Percentiles rank a stretch among this genome's conserved stretches.
Evolutionary conservation across 306 rosid species (phyloP).

Genomic region (Urtica urens): DNA sequence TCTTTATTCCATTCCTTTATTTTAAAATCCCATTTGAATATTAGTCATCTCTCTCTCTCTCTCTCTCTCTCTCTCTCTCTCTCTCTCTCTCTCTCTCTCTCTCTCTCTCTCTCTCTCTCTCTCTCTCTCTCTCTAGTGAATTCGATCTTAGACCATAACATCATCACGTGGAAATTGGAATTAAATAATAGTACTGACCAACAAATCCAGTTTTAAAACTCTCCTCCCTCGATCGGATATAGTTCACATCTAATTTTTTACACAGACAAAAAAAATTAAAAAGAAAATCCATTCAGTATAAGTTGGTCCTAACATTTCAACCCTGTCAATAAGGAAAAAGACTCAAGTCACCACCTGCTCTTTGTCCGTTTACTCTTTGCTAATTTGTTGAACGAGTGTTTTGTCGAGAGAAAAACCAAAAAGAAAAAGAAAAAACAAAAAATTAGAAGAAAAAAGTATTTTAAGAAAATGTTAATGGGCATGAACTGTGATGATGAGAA

Average conservation of each 20-base stretch:
- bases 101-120: too few species aligned
- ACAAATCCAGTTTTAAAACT: not conserved
- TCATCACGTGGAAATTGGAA: slow-evolving; percentile 62
- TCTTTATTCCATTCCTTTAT: slow-evolving; percentile 24
- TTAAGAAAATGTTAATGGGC: slow-evolving; percentile 35
- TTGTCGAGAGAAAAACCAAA: not conserved
- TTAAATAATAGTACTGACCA: slow-evolving; percentile 1
- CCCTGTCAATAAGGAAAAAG: slow-evolving; percentile 13
- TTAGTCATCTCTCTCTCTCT: not conserved
- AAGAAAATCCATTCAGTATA: not conserved
- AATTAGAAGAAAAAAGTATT: not conserved
- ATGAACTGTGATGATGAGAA: slow-evolving; percentile 42
- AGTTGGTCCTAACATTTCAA: slow-evolving; percentile 24
- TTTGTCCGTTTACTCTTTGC: slow-evolving; percentile 63
- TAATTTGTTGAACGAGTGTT: slow-evolving; percentile 48
- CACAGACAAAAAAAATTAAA: too few species aligned
- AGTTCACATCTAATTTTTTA: not conserved
- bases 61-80: too few species aligned
- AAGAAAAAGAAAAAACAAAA: not conserved
- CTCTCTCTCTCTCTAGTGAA: slow-evolving; percentile 15
- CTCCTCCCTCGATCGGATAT: too few species aligned
- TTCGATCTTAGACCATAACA: slow-evolving; percentile 35
- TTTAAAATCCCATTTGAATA: slow-evolving; percentile 22
- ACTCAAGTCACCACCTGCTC: slow-evolving; percentile 50
- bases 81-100: too few species aligned